phyloP scores from a whole-genome alignment of 768 basidiomycete species.

The Chlorophyllum brunneum region DNA sequence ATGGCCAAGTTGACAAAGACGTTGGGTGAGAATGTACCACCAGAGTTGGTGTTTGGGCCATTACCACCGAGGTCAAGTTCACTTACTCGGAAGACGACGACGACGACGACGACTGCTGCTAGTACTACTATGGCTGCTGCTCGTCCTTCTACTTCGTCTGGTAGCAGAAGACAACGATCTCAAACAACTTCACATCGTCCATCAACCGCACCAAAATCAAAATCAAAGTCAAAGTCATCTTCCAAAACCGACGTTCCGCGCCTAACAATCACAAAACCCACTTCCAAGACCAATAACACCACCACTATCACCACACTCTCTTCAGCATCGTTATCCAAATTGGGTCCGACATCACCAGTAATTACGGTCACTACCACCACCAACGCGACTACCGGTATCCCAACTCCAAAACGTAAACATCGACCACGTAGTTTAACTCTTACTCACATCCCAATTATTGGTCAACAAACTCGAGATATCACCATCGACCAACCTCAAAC shows the following conservation, averaged over 20 bases:
- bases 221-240: no score
- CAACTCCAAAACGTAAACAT: slow-evolving; percentile 9
- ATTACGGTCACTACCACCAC: not conserved
- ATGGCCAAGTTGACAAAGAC: slow-evolving; percentile 57
- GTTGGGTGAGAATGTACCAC: slow-evolving; percentile 56
- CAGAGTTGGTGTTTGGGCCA: slow-evolving; percentile 43
- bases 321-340: not conserved
- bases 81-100: not conserved
- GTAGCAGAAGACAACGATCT: no score
- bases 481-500: not conserved
- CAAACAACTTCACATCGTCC: no score
- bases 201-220: no score
- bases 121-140: not conserved
- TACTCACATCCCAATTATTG: not conserved
- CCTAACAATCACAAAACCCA: not conserved
- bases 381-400: not conserved
- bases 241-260: no score
- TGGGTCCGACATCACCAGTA: not conserved
- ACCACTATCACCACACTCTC: not conserved
- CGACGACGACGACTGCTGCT: not conserved
- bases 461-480: not conserved
- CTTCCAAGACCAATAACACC: not conserved
- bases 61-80: slow-evolving; percentile 4
- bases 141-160: not conserved
- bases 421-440: slow-evolving; percentile 16